A percentile compares a stretch with the other conserved stretches of the same genome.
phyloP scores from a whole-genome alignment of 495 filamentous ascomycete genomes.

The Lasiosphaeriaceae sp. region DNA sequence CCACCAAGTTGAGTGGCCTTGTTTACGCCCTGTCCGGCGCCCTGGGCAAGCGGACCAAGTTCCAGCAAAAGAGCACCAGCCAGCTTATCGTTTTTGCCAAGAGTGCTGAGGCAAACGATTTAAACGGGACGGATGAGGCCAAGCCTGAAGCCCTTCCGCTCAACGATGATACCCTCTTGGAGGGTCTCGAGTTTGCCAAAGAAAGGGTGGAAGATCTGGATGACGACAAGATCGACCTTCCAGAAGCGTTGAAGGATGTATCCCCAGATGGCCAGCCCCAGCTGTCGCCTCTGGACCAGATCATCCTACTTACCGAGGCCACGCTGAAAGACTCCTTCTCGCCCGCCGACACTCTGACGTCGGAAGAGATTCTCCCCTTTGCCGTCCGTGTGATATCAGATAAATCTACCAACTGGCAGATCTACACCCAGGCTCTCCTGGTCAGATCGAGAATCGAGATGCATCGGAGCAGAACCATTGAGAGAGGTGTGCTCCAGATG shows the following conservation, averaged over 20 bases:
- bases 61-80: constrained; percentile 82
- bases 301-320: constrained; percentile 78
- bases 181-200: constrained; percentile 74
- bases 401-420: constrained; percentile 93
- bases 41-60: constrained; percentile 87
- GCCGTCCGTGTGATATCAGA: constrained; percentile 83
- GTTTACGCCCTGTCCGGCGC: constrained; percentile 81
- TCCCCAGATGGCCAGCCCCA: constrained; percentile 78
- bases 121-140: background rate
- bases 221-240: constrained; percentile 48
- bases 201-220: constrained; percentile 27
- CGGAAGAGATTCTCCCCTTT: constrained; percentile 89
- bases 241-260: constrained; percentile 55
- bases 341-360: constrained; percentile 76
- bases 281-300: constrained; percentile 75
- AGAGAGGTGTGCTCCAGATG: constrained; percentile 86
- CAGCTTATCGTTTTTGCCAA: constrained; percentile 90
- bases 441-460: constrained; percentile 86
- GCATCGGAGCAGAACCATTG: constrained; percentile 76
- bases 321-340: constrained; percentile 83
- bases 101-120: constrained; percentile 43
- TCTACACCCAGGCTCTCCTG: constrained; percentile 89
- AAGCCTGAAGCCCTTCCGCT: constrained; percentile 66
- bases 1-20: constrained; percentile 61
- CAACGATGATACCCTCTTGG: constrained; percentile 90